phyloP scores from a whole-genome alignment of 176 grass and related monocot species.

The Phoenix roebelenii region DNA sequence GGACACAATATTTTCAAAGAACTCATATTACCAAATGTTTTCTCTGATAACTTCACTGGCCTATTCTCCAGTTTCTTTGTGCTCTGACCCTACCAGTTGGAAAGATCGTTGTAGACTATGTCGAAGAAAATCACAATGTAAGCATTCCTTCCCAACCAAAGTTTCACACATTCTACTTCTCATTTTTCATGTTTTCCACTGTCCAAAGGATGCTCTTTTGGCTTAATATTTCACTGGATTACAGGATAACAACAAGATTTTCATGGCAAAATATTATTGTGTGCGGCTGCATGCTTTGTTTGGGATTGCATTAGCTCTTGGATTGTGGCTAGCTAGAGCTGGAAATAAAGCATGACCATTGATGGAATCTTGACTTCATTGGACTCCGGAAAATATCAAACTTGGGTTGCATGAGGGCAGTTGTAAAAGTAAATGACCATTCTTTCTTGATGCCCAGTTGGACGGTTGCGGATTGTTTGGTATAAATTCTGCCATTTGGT shows the following conservation, averaged over 20 bases:
- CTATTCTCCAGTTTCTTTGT: conserved; percentile 38
- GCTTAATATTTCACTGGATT: conserved; percentile 13
- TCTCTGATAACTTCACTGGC: conserved; percentile 4
- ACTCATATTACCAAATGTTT: background rate
- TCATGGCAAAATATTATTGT: conserved; percentile 93
- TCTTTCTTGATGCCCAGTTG: no score
- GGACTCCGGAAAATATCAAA: no score
- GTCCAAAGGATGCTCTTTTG: background rate
- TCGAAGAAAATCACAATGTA: conserved; percentile 62
- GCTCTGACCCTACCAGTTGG: conserved; percentile 55
- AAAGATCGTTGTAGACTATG: conserved; percentile 51
- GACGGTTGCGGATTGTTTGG: no score
- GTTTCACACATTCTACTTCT: no score
- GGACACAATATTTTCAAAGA: background rate
- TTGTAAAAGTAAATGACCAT: no score
- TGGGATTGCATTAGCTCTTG: conserved; percentile 64
- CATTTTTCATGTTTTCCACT: no score
- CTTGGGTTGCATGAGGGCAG: no score
- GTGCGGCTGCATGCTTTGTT: conserved; percentile 74
- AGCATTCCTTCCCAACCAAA: background rate
- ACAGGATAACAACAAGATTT: conserved; percentile 86
- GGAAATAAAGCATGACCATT: background rate
- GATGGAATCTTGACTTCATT: no score
- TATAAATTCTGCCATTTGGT: no score
- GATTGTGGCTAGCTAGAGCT: conserved; percentile 55